Evolutionary conservation across 345 rosid genomes (phyloP), one percentile per base, ranked within the genome.

Genomic region (Crucihimalaya himalaica): DNA sequence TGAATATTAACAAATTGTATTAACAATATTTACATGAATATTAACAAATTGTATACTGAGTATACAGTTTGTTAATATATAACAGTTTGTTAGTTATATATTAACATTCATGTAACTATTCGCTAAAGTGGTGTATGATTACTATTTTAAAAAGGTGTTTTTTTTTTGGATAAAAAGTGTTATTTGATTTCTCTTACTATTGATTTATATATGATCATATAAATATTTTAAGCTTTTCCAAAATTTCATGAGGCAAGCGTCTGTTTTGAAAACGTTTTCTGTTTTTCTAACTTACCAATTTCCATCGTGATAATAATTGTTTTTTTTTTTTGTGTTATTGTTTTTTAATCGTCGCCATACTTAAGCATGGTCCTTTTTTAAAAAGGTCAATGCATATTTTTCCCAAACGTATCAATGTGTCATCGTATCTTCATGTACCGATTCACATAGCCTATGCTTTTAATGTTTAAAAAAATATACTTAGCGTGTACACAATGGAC

Each of bases 401-500:
- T 32, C 50, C 64, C 64, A 64, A 64, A 73, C 77, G 64, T 74
- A 66, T 37, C 7, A 66, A 57, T 37, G 18, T 50, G 18, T 35
- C 59, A 47, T 66, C 61, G 25, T 8, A 55, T 53, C 39, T 72
- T 54, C 12, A 73, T 45, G 46, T 43, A 52, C 47, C 42, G 43
- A 47, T 66, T 74, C 66, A 74, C 52, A 66, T 66, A 57, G 51
- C 56, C 45, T 39, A 60, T 68, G 48, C 74, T 60, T 60, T 68
- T 15, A 42, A 40, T 59, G 62, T 68, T 68, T 21, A 60, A 21
- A 27, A 68, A 27, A 35, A 42, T 19, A 59, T 20, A 29, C 79
- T 75, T 75, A 6, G 64, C 74, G 79, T 68, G 63, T 75, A 75
- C 74, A 60, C 40, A 60, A 68, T 42, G 25, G 16, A 31, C 25